Percentiles rank a stretch among this genome's conserved stretches.
These are phyloP conservation scores for Cichorium intybus DNA, from an alignment of 140 eudicot species.

Conservation along the genomic window DNA sequence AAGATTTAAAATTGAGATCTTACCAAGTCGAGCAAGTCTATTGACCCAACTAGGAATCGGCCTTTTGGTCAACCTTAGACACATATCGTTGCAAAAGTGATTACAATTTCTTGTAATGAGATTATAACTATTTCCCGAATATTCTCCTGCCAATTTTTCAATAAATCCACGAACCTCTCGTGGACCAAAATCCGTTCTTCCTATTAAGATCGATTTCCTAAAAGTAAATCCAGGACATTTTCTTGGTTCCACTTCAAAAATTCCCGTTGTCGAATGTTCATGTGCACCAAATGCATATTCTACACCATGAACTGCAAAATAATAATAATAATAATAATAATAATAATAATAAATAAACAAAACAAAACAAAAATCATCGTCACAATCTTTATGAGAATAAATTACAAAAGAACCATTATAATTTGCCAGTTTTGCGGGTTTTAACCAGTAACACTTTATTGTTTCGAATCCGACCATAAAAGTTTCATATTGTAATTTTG, in stretches of 20 bases:
- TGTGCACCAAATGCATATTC: slow-evolving; percentile 97
- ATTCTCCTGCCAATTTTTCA: slow-evolving; percentile 68
- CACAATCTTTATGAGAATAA: neutral
- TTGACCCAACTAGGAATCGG: slow-evolving; percentile 93
- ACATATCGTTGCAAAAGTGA: slow-evolving; percentile 86
- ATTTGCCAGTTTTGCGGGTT: neutral
- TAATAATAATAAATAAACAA: neutral
- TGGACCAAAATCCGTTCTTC: slow-evolving; percentile 76
- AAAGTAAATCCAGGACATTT: slow-evolving; percentile 84
- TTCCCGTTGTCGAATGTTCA: slow-evolving; percentile 79
- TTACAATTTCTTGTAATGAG: slow-evolving; percentile 85
- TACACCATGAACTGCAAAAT: slow-evolving; percentile 64
- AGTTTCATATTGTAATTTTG: too few species aligned
- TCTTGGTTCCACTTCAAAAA: slow-evolving; percentile 91
- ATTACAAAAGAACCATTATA: neutral
- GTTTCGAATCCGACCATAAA: too few species aligned
- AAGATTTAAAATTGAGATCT: slow-evolving; percentile 16
- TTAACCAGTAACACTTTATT: neutral
- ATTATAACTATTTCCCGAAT: slow-evolving; percentile 74
- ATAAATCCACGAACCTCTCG: slow-evolving; percentile 64
- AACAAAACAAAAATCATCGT: too few species aligned
- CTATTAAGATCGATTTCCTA: slow-evolving; percentile 80
- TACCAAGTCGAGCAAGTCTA: slow-evolving; percentile 90
- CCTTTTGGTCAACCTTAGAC: slow-evolving; percentile 60
- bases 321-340: slow-evolving; percentile 18